A percentile compares a stretch with the other conserved stretches of the same genome.
Conservation (phyloP, 352 stramenopile genomes). For the Pythium pyrilobum region DNA sequence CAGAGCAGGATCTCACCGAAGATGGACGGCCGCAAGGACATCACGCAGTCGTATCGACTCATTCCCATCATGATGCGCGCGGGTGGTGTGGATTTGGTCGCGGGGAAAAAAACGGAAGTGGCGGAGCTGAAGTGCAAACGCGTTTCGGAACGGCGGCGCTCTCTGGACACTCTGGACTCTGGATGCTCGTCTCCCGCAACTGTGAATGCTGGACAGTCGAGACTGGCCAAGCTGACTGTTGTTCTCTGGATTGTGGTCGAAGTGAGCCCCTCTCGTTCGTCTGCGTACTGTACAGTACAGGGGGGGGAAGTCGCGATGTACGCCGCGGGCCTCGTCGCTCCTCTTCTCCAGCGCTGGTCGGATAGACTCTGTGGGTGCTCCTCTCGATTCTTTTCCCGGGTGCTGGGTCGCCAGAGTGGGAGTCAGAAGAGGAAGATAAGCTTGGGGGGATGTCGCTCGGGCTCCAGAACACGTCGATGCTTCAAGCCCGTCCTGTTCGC, state of each 20-base stretch:
- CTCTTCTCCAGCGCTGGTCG: background rate
- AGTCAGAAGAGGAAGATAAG: conserved; percentile 8
- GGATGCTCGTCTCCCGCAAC: too few relatives aligned
- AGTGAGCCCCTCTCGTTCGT: too few relatives aligned
- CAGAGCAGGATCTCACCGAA: conserved; percentile 73
- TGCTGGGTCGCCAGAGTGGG: conserved; percentile 7
- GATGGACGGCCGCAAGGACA: conserved; percentile 44
- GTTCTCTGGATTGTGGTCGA: too few relatives aligned
- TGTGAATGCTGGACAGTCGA: background rate
- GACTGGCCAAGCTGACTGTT: conserved; percentile 7
- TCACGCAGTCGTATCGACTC: conserved; percentile 40
- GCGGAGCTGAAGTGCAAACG: background rate
- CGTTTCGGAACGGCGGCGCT: background rate
- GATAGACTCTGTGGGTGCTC: background rate
- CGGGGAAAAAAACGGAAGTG: background rate
- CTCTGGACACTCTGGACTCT: conserved; percentile 2
- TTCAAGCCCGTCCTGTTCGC: background rate
- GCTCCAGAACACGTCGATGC: background rate
- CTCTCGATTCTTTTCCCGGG: background rate
- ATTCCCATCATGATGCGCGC: conserved; percentile 12
- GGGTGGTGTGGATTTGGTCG: background rate
- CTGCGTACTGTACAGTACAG: too few relatives aligned
- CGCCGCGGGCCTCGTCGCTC: background rate
- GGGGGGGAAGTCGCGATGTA: too few relatives aligned
- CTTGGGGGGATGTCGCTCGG: background rate